A percentile compares a stretch with the other conserved stretches of the same genome.
Evolutionary conservation across 176 grass and related monocot genomes (phyloP).

Genomic region (Carex parvula): DNA sequence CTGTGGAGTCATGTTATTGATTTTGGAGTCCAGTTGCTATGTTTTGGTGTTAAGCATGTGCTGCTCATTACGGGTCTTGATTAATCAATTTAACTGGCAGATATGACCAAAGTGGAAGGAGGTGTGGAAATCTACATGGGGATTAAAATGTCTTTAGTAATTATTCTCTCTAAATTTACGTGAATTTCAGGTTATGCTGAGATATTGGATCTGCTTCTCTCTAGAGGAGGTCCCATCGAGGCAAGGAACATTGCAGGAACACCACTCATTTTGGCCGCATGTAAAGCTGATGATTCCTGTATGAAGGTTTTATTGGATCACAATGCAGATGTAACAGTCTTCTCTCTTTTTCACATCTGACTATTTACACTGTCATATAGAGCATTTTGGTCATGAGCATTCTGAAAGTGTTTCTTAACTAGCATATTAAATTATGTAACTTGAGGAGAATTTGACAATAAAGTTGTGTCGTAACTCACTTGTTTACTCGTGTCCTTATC

Average conservation of each 20-base stretch:
- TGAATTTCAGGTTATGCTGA: not conserved
- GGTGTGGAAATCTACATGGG: not conserved
- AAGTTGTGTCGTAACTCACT: not conserved
- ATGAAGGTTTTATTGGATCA: slow-evolving; percentile 14
- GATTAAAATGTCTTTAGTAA: not conserved
- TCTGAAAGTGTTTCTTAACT: not conserved
- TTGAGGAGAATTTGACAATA: not conserved
- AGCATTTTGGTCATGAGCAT: not conserved
- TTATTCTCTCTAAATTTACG: not conserved
- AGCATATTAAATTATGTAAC: not conserved
- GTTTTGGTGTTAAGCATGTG: not conserved
- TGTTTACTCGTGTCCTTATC: not conserved
- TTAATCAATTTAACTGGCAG: not conserved
- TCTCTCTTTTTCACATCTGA: not conserved
- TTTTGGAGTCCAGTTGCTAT: not conserved
- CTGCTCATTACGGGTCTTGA: not conserved
- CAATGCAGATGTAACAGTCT: slow-evolving; percentile 3
- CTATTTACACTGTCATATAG: not conserved
- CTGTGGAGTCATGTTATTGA: not conserved
- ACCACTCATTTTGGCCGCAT: slow-evolving; percentile 1
- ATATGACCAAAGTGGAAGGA: not conserved
- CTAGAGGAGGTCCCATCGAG: slow-evolving; percentile 9
- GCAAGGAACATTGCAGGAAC: slow-evolving; percentile 2
- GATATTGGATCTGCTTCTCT: not conserved
- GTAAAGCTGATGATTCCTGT: not conserved